Conservation (phyloP, 139 green algal species). For the Tetratostichococcus sp. region DNA sequence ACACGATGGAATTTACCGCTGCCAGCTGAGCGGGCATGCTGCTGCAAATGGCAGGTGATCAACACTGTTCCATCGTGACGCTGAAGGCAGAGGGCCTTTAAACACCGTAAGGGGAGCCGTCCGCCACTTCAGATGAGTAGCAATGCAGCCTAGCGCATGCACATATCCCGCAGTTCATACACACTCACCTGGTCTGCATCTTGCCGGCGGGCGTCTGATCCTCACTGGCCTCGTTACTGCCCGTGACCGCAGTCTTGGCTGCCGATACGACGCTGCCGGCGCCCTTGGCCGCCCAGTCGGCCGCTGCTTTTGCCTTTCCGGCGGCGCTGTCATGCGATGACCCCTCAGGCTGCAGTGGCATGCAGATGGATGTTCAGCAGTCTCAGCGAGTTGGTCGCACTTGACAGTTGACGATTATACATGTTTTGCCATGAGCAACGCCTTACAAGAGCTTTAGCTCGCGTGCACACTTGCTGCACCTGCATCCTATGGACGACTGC, state of each 20-base stretch:
- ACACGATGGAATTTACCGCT: neutral
- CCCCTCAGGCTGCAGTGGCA: neutral
- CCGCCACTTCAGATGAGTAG: neutral
- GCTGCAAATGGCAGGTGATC: neutral
- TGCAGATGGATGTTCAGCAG: neutral
- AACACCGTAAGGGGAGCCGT: too few species aligned
- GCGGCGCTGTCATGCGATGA: neutral
- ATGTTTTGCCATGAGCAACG: neutral
- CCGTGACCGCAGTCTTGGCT: neutral
- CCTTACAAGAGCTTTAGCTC: neutral
- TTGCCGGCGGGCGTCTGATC: neutral
- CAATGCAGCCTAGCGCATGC: neutral
- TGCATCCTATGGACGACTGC: neutral
- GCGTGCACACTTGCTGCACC: neutral
- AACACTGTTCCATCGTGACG: too few species aligned
- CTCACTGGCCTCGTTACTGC: neutral
- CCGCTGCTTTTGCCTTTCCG: neutral
- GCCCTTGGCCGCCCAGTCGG: neutral
- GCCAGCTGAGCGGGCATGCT: neutral
- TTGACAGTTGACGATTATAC: neutral
- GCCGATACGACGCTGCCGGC: neutral
- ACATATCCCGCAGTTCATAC: neutral
- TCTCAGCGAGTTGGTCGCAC: neutral
- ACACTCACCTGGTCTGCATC: neutral
- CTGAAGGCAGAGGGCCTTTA: too few species aligned